These are phyloP conservation scores for Alternaria angustiovoidea DNA, from an alignment of 2,329 filamentous ascomycete species.

Conservation along the genomic window DNA sequence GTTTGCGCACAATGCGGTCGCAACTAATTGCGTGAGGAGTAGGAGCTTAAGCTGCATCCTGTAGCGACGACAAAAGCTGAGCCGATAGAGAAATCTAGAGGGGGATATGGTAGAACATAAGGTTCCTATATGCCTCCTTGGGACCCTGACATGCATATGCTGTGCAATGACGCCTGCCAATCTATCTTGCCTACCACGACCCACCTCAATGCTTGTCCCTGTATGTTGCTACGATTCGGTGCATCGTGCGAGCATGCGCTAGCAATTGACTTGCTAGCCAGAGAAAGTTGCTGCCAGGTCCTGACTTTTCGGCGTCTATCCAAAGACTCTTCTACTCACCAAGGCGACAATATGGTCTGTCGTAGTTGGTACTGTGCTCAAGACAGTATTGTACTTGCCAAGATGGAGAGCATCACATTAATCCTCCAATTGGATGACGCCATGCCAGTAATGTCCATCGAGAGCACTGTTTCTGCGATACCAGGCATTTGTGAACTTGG, in stretches of 20 bases:
- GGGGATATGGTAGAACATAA: background rate
- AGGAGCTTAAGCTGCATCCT: slow-evolving; percentile 14
- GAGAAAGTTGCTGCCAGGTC: background rate
- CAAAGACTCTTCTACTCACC: background rate
- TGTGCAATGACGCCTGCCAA: slow-evolving; percentile 6
- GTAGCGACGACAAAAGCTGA: background rate
- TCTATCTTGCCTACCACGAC: slow-evolving; percentile 1
- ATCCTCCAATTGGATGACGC: background rate
- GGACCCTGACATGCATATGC: background rate
- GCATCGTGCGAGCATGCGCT: background rate
- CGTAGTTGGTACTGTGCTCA: background rate
- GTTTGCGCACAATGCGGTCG: slow-evolving; percentile 13
- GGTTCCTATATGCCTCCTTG: background rate
- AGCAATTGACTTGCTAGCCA: background rate
- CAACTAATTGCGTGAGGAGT: slow-evolving; percentile 11
- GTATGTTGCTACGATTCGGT: background rate
- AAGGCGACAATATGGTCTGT: background rate
- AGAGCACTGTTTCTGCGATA: background rate
- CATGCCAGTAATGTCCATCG: too few relatives aligned
- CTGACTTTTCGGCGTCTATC: background rate
- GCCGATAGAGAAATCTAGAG: background rate
- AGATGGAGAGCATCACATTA: background rate
- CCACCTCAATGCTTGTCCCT: background rate
- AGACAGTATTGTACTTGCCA: background rate
- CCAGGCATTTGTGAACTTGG: background rate